Evolutionary conservation across 163 green algal species (phyloP), one percentile per base, ranked within the genome.

Genomic region (Picocystis sp.): DNA sequence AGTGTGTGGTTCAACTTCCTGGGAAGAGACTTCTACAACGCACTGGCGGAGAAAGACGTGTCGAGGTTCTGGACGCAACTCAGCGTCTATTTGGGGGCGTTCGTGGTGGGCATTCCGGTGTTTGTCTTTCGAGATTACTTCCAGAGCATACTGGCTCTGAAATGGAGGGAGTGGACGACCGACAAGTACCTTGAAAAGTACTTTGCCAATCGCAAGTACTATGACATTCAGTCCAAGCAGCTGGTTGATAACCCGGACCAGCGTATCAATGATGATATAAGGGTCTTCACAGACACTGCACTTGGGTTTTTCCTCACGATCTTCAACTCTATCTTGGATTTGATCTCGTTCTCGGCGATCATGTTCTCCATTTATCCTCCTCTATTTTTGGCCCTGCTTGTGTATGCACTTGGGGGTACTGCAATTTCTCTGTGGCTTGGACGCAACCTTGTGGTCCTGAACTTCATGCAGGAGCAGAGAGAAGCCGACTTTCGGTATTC

Each of bases 161-260:
- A 93, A 52, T 97, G 89, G 89, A 76, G 89, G 21, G 55, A 89
- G 52, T 96, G 84, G 82, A 84, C 95, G 81, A 96, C 89, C 0
- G 47, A 79, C 42, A 56, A 76, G 12, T 65, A 92, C 43, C 74
- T 93, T 17, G 35, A 48, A 6, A 64, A 88, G 12, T 96, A 96
- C 70, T 82, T 95, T 34, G 45, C 53, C 3, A 63, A 81, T 34
- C 24, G 22, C 14, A 17, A 43, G 15, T 33, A 50, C 34, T 33
- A 43, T 33, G 19, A n/a, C 29, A 50, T 58, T 15, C 50, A 70
- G 23, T 57, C 29, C 21, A 42, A 74, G 55, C n/a, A n/a, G 15
- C 43, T 83, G 24, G 77, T 96, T n/a, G 89, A 97, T 72, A 97
- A 97, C 67, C 89, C 89, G 11, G 88, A 97, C 70, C 89, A 97